A percentile compares a stretch with the other conserved stretches of the same genome.
These are phyloP conservation scores for Xylariaceae sp. DNA, from an alignment of 2,329 filamentous ascomycete species.

Conservation along the genomic window DNA sequence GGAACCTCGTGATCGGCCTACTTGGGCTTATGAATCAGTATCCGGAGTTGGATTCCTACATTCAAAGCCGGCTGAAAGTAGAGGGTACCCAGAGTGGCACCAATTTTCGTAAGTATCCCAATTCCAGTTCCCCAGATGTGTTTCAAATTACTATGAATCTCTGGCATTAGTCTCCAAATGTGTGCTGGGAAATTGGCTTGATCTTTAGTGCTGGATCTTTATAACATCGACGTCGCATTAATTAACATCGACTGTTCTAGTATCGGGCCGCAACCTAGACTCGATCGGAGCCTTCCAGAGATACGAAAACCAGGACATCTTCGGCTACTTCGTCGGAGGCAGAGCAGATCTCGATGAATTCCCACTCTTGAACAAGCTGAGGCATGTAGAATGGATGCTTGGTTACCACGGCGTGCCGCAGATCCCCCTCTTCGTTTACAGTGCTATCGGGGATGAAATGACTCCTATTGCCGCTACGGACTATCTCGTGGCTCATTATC, in stretches of 20 bases:
- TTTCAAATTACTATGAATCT: no score
- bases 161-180: no score
- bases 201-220: neutral
- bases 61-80: neutral
- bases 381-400: conserved; percentile 3
- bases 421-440: conserved; percentile 10
- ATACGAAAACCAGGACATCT: neutral
- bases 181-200: no score
- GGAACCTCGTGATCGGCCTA: neutral
- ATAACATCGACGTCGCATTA: neutral
- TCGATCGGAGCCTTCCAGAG: conserved; percentile 6
- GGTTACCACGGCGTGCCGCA: conserved; percentile 6
- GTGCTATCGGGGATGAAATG: conserved; percentile 8
- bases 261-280: conserved; percentile 4
- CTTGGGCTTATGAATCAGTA: no score
- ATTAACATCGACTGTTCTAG: conserved; percentile 8
- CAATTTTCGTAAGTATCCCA: neutral
- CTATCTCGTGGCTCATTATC: neutral
- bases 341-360: conserved; percentile 4
- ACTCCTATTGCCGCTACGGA: no score
- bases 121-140: neutral
- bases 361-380: neutral
- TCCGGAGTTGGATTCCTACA: neutral
- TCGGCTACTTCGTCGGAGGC: conserved; percentile 1
- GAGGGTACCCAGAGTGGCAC: no score